Evolutionary conservation across 1,284 basidiomycete genomes (phyloP), one percentile per base, ranked within the genome.

Genomic region (Polyporus tsugae): DNA sequence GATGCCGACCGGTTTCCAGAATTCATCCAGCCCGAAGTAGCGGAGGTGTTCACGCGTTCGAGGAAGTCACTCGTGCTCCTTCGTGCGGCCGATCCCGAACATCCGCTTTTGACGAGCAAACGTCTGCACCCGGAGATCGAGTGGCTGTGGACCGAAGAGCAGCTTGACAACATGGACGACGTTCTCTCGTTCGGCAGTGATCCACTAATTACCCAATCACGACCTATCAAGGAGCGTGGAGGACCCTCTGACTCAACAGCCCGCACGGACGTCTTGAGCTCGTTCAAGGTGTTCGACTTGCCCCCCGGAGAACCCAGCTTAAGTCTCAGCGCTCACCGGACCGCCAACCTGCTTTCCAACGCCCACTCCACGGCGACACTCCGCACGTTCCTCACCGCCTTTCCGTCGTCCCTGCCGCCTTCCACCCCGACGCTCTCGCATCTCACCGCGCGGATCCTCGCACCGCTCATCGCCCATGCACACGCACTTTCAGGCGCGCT

Each of bases 141-240:
- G 4, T 94, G 92, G 93, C 78, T 90, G 59, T 95, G 93, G 93
- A 84, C 84, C 0, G 78, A 82, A 64, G 78, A 82, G 13, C 84
- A 86, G 42, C 82, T 93, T 13, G 76, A 83, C 33, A 78, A 76
- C 11, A 33, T 65, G 52, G 42, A 61, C 78, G 83, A 41, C 87
- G 86, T 84, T 71, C 73, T 70, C 74, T 63, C n/a, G 4, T 46
- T 62, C 19, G 17, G 42, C 35, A 39, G n/a, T 52, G 5, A 36
- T 36, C 25, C 36, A 13, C n/a, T 17, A 9, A 29, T 0, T n/a
- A 6, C 33, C 13, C 7, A 36, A 38, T n/a, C 39, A 4, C 58
- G 38, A 5, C 2, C 38, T n/a, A n/a, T 2, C 29, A 13, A 62
- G 19, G 39, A 13, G 11, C 10, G 25, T 10, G 15, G 1, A 25